phyloP scores from a whole-genome alignment of 1,139 yeast genomes.

The Geotrichum siamense region DNA sequence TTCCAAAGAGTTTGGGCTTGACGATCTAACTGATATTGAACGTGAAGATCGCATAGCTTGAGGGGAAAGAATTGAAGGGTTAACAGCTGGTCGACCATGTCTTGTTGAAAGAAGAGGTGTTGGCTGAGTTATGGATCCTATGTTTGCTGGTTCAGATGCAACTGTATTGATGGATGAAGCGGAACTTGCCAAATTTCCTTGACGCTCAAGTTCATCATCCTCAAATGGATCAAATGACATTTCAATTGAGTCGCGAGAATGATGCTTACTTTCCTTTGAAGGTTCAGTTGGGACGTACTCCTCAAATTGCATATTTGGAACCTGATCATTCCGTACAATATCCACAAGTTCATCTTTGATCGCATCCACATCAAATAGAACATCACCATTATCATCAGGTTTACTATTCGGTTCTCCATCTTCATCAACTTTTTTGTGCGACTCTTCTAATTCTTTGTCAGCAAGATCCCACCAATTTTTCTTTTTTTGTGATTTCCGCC shows the following conservation, averaged over 20 bases:
- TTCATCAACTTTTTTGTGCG: slow-evolving; percentile 14
- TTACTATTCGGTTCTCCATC: slow-evolving; percentile 15
- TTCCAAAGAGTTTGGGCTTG: background rate
- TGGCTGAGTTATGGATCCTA: slow-evolving; percentile 1
- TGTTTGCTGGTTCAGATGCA: background rate
- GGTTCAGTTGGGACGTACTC: slow-evolving; percentile 16
- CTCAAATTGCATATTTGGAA: slow-evolving; percentile 5
- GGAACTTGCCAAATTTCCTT: slow-evolving; percentile 1
- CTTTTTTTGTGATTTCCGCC: slow-evolving; percentile 62
- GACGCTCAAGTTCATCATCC: slow-evolving; percentile 13
- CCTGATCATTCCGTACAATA: slow-evolving; percentile 17
- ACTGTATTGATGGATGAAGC: background rate
- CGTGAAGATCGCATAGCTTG: background rate
- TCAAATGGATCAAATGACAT: slow-evolving; percentile 18
- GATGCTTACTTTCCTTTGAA: background rate
- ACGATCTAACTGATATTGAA: background rate
- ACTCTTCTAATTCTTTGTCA: slow-evolving; percentile 28
- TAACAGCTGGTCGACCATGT: slow-evolving; percentile 2
- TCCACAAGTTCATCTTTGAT: slow-evolving; percentile 31
- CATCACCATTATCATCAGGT: slow-evolving; percentile 20
- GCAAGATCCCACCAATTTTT: slow-evolving; percentile 77
- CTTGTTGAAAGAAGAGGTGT: background rate
- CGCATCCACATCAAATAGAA: slow-evolving; percentile 37
- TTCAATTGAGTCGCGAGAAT: slow-evolving; percentile 8
- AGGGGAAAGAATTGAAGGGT: background rate